Evolutionary conservation across 768 basidiomycete species (phyloP).

Genomic region (Rhizopogon vesiculosus): DNA sequence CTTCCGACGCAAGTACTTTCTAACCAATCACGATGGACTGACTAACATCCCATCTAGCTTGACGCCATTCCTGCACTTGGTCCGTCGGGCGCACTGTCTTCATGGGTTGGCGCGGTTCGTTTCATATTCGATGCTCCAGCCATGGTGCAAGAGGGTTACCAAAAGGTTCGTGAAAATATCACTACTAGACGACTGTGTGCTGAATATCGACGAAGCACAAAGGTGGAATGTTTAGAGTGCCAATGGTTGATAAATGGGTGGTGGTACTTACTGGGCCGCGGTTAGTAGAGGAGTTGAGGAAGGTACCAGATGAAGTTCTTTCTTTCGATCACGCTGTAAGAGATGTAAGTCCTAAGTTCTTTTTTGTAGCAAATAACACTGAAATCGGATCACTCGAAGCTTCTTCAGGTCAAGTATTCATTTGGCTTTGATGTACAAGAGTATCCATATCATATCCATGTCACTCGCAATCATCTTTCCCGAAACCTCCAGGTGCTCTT

Average conservation of each 20-base stretch:
- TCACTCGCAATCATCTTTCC: slow-evolving; percentile 27
- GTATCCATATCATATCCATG: slow-evolving; percentile 31
- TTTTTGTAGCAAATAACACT: neutral
- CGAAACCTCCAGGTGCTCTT: slow-evolving; percentile 29
- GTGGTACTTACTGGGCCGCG: slow-evolving; percentile 37
- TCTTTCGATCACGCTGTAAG: slow-evolving; percentile 35
- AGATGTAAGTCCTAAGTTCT: slow-evolving; percentile 27
- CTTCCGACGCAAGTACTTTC: slow-evolving; percentile 19
- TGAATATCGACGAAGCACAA: slow-evolving; percentile 22
- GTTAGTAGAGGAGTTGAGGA: slow-evolving; percentile 47
- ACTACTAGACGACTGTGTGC: neutral
- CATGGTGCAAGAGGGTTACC: slow-evolving; percentile 33
- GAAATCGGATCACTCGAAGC: slow-evolving; percentile 16
- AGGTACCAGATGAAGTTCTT: slow-evolving; percentile 41
- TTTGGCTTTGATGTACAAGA: slow-evolving; percentile 29
- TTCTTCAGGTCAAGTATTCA: slow-evolving; percentile 34
- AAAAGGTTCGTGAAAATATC: slow-evolving; percentile 18
- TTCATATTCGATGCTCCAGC: slow-evolving; percentile 26
- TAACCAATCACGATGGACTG: neutral
- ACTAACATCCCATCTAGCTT: slow-evolving; percentile 14
- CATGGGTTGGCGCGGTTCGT: slow-evolving; percentile 25
- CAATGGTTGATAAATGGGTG: slow-evolving; percentile 40
- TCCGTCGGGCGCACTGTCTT: slow-evolving; percentile 28
- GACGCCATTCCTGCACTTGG: slow-evolving; percentile 31
- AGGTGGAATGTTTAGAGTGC: slow-evolving; percentile 37